Evolutionary conservation across 2,329 filamentous ascomycete genomes (phyloP), one percentile per base, ranked within the genome.

Genomic region (Pyrenophora graminea): DNA sequence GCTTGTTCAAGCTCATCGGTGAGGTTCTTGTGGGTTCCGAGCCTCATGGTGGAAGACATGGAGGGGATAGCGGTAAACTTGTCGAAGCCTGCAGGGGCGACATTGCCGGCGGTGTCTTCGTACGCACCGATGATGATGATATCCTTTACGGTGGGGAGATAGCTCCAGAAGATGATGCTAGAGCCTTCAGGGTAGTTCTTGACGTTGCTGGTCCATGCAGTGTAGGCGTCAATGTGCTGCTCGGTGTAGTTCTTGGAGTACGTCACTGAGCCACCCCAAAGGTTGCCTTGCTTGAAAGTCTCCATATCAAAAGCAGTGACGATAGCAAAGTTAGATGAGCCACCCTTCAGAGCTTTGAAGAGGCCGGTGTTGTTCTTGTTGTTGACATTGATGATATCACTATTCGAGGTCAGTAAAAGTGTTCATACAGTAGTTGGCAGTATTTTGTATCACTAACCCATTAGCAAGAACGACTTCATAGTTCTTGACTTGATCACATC

Each of bases 381-480:
- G 32, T 72, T 77, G 6, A 69, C 76, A 21, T 76, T 61, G 25
- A 74, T 63, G 8, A 77, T 53, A 6, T 65, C 61, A 13, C 55
- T 61, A 25, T n/a, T 8, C 27, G 1, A 17, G 6, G 37, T 78
- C 70, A 17, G 46, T 44, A 31, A 38, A 17, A 21, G 9, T 4
- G 3, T 7, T 13, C 38, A 75, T 69, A 23, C 66, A 6, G 7
- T 19, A 12, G 6, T 19, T 7, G 2, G 7, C 7, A 1, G 4
- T 23, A 18, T 3, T 7, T 12, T 2, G 15, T 10, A 8, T 17
- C 17, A 59, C 53, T 39, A 8, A 64, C 32, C 73, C 75, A 40
- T 61, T 61, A 31, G 72, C 71, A 31, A 75, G 67, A 5, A 76
- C 73, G n/a, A 76, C 55, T 40, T 74, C 67, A 32, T 42, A 67